Evolutionary conservation across 352 stramenopile species (phyloP), one percentile per base, ranked within the genome.

Genomic region (Globisporangium viniferum): DNA sequence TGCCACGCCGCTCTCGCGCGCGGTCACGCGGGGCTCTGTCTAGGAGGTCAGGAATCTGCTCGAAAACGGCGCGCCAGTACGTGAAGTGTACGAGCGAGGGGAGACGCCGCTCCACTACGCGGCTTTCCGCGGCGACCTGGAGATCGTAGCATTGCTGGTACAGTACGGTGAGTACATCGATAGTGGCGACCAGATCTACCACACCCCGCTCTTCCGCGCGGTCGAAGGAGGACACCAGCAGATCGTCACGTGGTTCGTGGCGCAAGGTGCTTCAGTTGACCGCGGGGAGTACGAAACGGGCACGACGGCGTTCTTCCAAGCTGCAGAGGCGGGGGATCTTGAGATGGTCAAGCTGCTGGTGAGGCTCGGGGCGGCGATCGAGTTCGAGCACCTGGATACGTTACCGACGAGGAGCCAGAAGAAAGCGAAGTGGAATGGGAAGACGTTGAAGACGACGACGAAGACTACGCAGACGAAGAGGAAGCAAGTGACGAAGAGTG

Each of bases 331-430:
- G n/a, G 57, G 57, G 22, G 15, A 48, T 46, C 33, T 33, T 9
- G 57, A 62, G 35, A 33, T 51, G 57, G 35, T 62, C 57, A 62
- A 51, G 8, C 2, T 62, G 57, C 35, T 62, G 20, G 33, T 62
- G 31, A 29, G 29, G 14, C 33, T 62, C 2, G 56, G 56, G 46
- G 33, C 7, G 33, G 33, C 33, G 33, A 12, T 12, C 0, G 33
- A 39, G 33, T 39, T 39, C 33, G 7, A 39, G 33, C n/a, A n/a
- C n/a, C n/a, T n/a, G n/a, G n/a, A n/a, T n/a, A n/a, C n/a, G n/a
- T n/a, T n/a, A n/a, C n/a, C n/a, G n/a, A 35, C 31, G 5, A 35
- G 31, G 31, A 39, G n/a, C n/a, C n/a, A n/a, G n/a, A n/a, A n/a
- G n/a, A n/a, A n/a, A n/a, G n/a, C n/a, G n/a, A n/a, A n/a, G n/a